phyloP scores from a whole-genome alignment of 805 yeast species.

The Lachancea thermotolerans region DNA sequence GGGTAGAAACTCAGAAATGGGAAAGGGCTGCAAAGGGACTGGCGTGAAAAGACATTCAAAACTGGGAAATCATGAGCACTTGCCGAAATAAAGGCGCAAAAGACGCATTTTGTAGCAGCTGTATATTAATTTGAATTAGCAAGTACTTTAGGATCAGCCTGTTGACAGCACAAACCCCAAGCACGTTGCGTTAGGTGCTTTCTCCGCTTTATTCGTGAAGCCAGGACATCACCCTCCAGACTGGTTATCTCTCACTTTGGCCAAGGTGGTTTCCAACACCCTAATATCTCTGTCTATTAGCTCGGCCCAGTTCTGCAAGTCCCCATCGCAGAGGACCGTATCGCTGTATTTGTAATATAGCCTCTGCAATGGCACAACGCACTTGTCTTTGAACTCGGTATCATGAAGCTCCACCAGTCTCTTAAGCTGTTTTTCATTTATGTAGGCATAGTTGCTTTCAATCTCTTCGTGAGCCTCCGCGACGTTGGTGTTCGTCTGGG shows the following conservation, averaged over 20 bases:
- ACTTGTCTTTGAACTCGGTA: slow-evolving; percentile 19
- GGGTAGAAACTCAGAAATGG: slow-evolving; percentile 78
- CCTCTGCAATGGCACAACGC: slow-evolving; percentile 18
- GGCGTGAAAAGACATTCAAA: slow-evolving; percentile 1
- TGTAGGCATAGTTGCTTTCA: slow-evolving; percentile 23
- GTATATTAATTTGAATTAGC: too few relatives aligned
- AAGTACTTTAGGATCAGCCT: too few relatives aligned
- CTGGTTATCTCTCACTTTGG: slow-evolving; percentile 29
- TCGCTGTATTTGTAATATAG: slow-evolving; percentile 18
- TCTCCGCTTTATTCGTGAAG: too few relatives aligned
- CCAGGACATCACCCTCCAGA: background rate
- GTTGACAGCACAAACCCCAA: too few relatives aligned
- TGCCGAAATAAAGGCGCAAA: too few relatives aligned
- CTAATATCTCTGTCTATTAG: slow-evolving; percentile 63
- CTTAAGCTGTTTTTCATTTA: slow-evolving; percentile 22
- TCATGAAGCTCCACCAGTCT: slow-evolving; percentile 26
- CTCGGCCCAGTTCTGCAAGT: slow-evolving; percentile 56
- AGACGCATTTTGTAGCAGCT: too few relatives aligned
- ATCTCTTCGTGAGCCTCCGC: slow-evolving; percentile 22
- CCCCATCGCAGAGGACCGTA: slow-evolving; percentile 24
- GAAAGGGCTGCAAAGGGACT: slow-evolving; percentile 41
- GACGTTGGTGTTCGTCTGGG: slow-evolving; percentile 13
- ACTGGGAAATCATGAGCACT: background rate
- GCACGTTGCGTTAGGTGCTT: too few relatives aligned
- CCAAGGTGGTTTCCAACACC: slow-evolving; percentile 54